Conservation (phyloP, 2,329 filamentous ascomycete genomes). For the Madurella fahalii region DNA sequence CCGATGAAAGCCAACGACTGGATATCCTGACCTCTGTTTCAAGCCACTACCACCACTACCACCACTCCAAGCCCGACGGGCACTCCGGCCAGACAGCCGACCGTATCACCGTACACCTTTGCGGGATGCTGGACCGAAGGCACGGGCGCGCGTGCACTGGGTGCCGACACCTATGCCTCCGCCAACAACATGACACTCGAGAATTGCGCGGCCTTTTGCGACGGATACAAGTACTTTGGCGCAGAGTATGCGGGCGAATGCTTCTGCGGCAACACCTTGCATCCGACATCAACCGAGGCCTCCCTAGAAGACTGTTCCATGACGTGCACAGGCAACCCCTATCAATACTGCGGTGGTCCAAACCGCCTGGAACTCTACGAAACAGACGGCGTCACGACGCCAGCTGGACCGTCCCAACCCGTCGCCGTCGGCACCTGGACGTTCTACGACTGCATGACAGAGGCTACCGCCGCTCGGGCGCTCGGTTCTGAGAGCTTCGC, state of each 20-base stretch:
- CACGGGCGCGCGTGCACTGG: conserved; percentile 39
- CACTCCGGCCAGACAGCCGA: conserved; percentile 35
- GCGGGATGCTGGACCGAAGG: conserved; percentile 47
- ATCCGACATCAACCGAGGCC: conserved; percentile 28
- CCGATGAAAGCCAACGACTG: background rate
- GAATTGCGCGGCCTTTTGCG: conserved; percentile 43
- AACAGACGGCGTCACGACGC: conserved; percentile 12
- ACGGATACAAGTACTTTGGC: conserved; percentile 44
- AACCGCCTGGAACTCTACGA: conserved; percentile 31
- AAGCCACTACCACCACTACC: conserved; percentile 20
- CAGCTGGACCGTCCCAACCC: conserved; percentile 30
- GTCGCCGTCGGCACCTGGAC: conserved; percentile 31
- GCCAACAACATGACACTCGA: conserved; percentile 45
- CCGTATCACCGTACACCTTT: conserved; percentile 40
- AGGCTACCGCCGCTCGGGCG: conserved; percentile 35
- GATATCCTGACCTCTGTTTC: background rate
- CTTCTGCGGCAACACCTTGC: conserved; percentile 45
- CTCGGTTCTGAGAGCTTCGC: conserved; percentile 30
- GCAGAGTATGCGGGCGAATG: conserved; percentile 50
- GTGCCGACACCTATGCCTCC: conserved; percentile 36
- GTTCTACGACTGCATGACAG: conserved; percentile 37
- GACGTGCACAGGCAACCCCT: conserved; percentile 33
- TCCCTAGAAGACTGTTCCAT: conserved; percentile 34
- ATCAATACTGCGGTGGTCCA: conserved; percentile 36
- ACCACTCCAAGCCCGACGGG: conserved; percentile 27